Evolutionary conservation across 2,329 filamentous ascomycete species (phyloP).

Genomic region (Claviceps purpurea): DNA sequence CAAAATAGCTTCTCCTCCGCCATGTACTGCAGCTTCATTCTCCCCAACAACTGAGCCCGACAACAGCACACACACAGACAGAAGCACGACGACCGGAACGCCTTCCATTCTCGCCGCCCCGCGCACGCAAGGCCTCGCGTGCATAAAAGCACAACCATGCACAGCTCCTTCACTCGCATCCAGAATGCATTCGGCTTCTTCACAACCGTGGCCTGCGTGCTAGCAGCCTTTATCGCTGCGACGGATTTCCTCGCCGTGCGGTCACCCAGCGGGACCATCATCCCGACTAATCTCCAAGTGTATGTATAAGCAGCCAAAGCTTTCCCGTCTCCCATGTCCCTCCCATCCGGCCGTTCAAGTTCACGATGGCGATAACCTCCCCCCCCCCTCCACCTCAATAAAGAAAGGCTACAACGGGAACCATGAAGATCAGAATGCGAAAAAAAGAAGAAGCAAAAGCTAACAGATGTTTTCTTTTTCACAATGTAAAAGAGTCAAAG

Average conservation of each 20-base stretch:
- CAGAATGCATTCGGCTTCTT: conserved; percentile 98
- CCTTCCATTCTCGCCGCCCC: background rate
- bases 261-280: conserved; percentile 47
- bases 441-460: background rate
- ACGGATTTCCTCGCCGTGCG: conserved; percentile 63
- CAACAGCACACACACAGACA: too few relatives aligned
- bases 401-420: too few relatives aligned
- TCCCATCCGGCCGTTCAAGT: too few relatives aligned
- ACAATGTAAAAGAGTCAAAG: conserved; percentile 54
- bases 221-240: conserved; percentile 67
- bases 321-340: too few relatives aligned
- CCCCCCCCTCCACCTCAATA: too few relatives aligned
- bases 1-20: too few relatives aligned
- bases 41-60: too few relatives aligned
- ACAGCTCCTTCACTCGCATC: conserved; percentile 69
- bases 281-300: conserved; percentile 73
- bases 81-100: too few relatives aligned
- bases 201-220: conserved; percentile 77
- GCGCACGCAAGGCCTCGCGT: background rate
- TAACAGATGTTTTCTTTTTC: background rate
- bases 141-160: conserved; percentile 44
- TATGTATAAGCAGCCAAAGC: conserved; percentile 28
- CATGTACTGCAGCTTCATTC: too few relatives aligned
- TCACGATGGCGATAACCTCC: too few relatives aligned
- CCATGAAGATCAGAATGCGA: background rate